Conservation (phyloP, 305 asterid genomes). For the Rubia balearica region DNA sequence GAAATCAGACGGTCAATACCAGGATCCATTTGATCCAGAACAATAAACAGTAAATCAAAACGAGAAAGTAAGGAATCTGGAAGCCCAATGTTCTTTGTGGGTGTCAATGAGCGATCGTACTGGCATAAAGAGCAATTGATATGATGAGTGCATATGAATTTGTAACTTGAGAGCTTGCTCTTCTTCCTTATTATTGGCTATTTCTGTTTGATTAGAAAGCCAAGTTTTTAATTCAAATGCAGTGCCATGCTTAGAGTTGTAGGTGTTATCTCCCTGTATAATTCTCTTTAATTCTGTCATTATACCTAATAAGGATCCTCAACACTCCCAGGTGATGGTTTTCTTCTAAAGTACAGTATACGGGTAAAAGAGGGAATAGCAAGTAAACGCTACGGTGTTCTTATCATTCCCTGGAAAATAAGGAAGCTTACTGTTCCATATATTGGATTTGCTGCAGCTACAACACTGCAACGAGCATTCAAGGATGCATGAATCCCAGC, state of each 20-base stretch:
- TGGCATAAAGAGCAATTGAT: conserved; percentile 26
- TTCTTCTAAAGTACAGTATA: not conserved
- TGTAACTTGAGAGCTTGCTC: not conserved
- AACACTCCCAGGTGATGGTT: not conserved
- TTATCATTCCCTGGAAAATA: conserved; percentile 5
- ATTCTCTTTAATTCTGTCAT: not conserved
- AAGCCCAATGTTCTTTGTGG: conserved; percentile 95
- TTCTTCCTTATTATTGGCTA: not conserved
- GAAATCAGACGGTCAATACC: conserved; percentile 83
- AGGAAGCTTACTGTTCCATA: conserved; percentile 86
- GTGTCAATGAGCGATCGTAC: conserved; percentile 97
- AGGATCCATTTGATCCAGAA: conserved; percentile 98
- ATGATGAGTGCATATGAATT: not conserved
- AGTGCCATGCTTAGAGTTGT: not conserved
- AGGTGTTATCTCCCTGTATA: not conserved
- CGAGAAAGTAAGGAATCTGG: conserved; percentile 99
- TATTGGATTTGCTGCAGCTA: conserved; percentile 98
- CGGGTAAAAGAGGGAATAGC: not conserved
- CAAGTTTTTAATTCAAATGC: not conserved
- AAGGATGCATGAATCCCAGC: conserved; percentile 98
- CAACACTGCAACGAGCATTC: conserved; percentile 98
- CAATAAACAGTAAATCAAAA: conserved; percentile 89
- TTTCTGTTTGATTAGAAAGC: not conserved
- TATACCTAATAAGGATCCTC: not conserved
- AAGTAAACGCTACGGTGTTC: conserved; percentile 9